Conservation (phyloP, 345 rosid genomes). For the Mallotus nudiflorus region DNA sequence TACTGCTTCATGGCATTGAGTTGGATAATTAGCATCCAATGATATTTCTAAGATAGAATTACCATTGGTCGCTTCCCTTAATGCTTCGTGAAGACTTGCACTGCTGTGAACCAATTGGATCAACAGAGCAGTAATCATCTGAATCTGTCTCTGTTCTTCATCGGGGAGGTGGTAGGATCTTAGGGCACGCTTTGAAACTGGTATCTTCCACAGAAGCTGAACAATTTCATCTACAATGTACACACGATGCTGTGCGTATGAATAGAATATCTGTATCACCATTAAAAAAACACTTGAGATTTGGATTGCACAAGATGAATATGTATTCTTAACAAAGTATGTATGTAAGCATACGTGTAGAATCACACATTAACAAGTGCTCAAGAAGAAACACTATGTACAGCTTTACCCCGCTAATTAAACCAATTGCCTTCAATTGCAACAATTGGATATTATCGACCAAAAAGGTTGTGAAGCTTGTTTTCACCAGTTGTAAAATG, state of each 20-base stretch:
- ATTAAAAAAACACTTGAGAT: constrained; percentile 14
- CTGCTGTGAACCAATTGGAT: constrained; percentile 94
- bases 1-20: constrained; percentile 75
- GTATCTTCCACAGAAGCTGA: constrained; percentile 89
- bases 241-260: constrained; percentile 78
- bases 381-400: constrained; percentile 8
- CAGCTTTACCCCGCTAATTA: constrained; percentile 76
- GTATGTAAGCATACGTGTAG: not conserved
- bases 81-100: constrained; percentile 81
- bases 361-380: constrained; percentile 14
- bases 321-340: not conserved
- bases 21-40: constrained; percentile 64
- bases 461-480: constrained; percentile 79
- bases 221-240: constrained; percentile 85
- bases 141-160: constrained; percentile 98
- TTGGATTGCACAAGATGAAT: not conserved
- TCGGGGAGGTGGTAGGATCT: constrained; percentile 93
- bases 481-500: constrained; percentile 86
- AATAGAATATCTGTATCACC: constrained; percentile 75
- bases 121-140: constrained; percentile 91
- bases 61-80: constrained; percentile 60
- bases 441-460: constrained; percentile 95
- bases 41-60: constrained; percentile 59
- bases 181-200: constrained; percentile 71
- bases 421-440: constrained; percentile 91